Percentiles rank a stretch among this genome's conserved stretches.
These are phyloP conservation scores for Corynascus novoguineensis DNA, from an alignment of 495 filamentous ascomycete species.

Conservation along the genomic window DNA sequence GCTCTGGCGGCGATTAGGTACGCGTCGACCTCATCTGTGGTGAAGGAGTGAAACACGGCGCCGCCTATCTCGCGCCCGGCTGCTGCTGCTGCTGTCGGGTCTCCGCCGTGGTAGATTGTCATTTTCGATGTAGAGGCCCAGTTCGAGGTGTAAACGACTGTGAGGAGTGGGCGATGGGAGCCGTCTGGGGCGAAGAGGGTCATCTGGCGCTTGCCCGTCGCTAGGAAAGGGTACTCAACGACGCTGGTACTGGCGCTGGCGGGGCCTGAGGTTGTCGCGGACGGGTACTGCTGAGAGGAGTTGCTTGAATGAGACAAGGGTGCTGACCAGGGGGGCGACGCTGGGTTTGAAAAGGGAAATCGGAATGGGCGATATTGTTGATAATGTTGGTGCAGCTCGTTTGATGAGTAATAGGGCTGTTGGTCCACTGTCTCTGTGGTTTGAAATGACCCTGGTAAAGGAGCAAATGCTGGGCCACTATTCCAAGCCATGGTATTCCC, in stretches of 20 bases:
- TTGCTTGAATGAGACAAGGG: too few relatives aligned
- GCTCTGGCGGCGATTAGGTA: background rate
- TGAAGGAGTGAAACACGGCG: background rate
- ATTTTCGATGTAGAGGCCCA: background rate
- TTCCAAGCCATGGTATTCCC: background rate
- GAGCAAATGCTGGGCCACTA: background rate
- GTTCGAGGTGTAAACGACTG: background rate
- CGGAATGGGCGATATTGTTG: too few relatives aligned
- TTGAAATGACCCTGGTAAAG: background rate
- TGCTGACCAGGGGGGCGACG: too few relatives aligned
- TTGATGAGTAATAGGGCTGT: background rate
- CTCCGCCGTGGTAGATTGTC: background rate
- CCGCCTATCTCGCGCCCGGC: background rate
- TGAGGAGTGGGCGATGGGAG: background rate
- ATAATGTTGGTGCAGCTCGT: too few relatives aligned
- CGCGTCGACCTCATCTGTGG: background rate
- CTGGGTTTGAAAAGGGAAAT: too few relatives aligned
- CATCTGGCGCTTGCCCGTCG: slow-evolving; percentile 3
- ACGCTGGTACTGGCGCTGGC: background rate
- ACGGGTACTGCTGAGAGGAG: too few relatives aligned
- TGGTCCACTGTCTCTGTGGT: background rate
- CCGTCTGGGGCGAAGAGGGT: background rate
- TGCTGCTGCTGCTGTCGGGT: too few relatives aligned
- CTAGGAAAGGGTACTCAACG: background rate
- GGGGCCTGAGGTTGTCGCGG: background rate